A percentile compares a stretch with the other conserved stretches of the same genome.
phyloP scores from a whole-genome alignment of 2,329 filamentous ascomycete species.

The Calycina herbarum region DNA sequence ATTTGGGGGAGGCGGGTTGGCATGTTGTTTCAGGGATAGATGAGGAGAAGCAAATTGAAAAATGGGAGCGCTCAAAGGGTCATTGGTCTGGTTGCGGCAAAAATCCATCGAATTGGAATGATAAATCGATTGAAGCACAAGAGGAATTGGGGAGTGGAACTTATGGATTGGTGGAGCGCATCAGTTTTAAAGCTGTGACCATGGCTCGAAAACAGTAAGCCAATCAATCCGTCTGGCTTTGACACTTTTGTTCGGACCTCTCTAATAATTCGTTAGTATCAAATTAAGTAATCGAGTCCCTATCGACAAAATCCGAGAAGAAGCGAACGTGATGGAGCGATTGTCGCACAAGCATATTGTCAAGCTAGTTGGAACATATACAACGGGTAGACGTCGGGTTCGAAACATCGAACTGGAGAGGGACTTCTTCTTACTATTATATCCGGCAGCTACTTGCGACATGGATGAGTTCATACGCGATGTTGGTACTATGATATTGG shows the following conservation, averaged over 20 bases:
- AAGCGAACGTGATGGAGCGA: constrained; percentile 49
- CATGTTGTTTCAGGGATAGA: constrained; percentile 24
- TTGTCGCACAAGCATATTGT: constrained; percentile 50
- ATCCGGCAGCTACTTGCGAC: constrained; percentile 50
- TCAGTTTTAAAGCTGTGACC: constrained; percentile 42
- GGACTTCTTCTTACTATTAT: constrained; percentile 48
- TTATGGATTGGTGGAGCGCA: constrained; percentile 47
- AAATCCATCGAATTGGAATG: constrained; percentile 24
- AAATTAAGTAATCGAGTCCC: constrained; percentile 31
- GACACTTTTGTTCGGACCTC: not conserved
- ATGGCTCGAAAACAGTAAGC: constrained; percentile 46
- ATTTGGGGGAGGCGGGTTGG: constrained; percentile 24
- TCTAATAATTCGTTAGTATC: constrained; percentile 17
- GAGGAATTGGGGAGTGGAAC: constrained; percentile 44
- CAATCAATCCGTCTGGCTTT: not conserved
- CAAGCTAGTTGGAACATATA: constrained; percentile 49
- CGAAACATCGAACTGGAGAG: not conserved
- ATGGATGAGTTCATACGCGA: constrained; percentile 44
- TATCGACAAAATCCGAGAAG: constrained; percentile 46
- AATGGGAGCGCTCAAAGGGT: constrained; percentile 27
- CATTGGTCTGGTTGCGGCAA: constrained; percentile 32
- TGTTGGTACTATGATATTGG: constrained; percentile 43
- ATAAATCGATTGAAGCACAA: constrained; percentile 29
- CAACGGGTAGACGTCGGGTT: constrained; percentile 37
- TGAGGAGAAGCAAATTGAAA: constrained; percentile 28